Conservation (phyloP, 129 eudicot genomes). For the Centaurea solstitialis region DNA sequence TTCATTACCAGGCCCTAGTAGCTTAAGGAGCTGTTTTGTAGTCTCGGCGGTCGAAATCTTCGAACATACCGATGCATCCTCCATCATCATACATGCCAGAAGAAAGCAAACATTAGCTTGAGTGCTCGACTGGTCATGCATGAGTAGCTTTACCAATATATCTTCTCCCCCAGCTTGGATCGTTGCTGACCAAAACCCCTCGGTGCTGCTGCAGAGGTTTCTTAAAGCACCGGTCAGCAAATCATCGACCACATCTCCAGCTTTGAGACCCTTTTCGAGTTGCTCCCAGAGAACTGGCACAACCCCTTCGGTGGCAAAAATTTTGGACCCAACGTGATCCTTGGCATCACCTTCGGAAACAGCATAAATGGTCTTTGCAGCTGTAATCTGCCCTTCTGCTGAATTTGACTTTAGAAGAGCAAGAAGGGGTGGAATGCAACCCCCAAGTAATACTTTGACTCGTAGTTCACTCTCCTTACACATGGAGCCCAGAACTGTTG, state of each 20-base stretch:
- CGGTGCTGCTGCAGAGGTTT: constrained; percentile 84
- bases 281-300: constrained; percentile 98
- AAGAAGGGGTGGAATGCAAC: constrained; percentile 98
- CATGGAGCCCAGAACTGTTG: constrained; percentile 86
- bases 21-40: constrained; percentile 78
- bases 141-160: constrained; percentile 76
- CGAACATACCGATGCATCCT: constrained; percentile 88
- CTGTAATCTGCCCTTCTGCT: constrained; percentile 88
- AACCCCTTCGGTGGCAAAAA: constrained; percentile 97
- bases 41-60: constrained; percentile 73
- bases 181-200: constrained; percentile 95
- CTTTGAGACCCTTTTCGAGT: constrained; percentile 74
- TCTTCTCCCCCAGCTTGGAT: constrained; percentile 87
- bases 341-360: constrained; percentile 96
- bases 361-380: constrained; percentile 92
- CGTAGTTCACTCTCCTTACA: constrained; percentile 96
- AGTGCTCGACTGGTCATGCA: constrained; percentile 71
- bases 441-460: constrained; percentile 92
- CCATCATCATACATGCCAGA: constrained; percentile 92
- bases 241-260: constrained; percentile 77
- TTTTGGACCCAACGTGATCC: constrained; percentile 97
- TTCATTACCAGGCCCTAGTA: constrained; percentile 86
- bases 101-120: constrained; percentile 94
- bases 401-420: constrained; percentile 91
- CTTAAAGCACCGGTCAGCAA: constrained; percentile 90